These are phyloP conservation scores for Aspergillus homomorphus DNA, from an alignment of 495 filamentous ascomycete species.

Conservation along the genomic window DNA sequence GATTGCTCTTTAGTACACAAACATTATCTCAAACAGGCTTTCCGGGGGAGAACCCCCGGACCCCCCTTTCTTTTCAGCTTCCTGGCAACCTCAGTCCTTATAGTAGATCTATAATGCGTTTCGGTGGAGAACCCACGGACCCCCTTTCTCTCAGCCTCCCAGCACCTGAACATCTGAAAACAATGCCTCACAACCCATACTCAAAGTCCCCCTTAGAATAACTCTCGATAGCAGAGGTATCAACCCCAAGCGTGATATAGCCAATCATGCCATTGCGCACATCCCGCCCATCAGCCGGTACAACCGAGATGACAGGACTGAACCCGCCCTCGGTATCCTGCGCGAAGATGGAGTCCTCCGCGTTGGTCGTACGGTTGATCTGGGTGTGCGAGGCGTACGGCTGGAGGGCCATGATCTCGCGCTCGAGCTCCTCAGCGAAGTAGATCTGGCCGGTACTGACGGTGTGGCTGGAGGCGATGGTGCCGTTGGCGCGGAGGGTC, in stretches of 20 bases:
- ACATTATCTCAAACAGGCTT: too few species aligned
- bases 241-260: slow-evolving; percentile 25
- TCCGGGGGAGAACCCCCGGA: too few species aligned
- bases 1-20: too few species aligned
- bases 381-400: slow-evolving; percentile 54
- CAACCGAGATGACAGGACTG: slow-evolving; percentile 51
- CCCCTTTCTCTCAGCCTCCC: too few species aligned
- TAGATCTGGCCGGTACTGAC: slow-evolving; percentile 52
- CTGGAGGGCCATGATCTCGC: slow-evolving; percentile 39
- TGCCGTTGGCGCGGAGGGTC: slow-evolving; percentile 24
- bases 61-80: too few species aligned
- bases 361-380: slow-evolving; percentile 42
- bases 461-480: slow-evolving; percentile 17
- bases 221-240: slow-evolving; percentile 14
- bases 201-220: not conserved
- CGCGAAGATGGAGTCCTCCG: slow-evolving; percentile 39
- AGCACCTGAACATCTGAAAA: too few species aligned
- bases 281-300: slow-evolving; percentile 42
- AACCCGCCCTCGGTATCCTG: slow-evolving; percentile 35
- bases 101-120: too few species aligned
- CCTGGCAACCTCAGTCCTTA: too few species aligned
- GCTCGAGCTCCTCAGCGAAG: slow-evolving; percentile 48
- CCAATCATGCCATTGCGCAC: slow-evolving; percentile 51
- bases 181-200: too few species aligned
- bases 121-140: too few species aligned